Base-by-base conservation (phyloP, 2,329 filamentous ascomycete genomes). In the Paraphoma chrysanthemicola region DNA sequence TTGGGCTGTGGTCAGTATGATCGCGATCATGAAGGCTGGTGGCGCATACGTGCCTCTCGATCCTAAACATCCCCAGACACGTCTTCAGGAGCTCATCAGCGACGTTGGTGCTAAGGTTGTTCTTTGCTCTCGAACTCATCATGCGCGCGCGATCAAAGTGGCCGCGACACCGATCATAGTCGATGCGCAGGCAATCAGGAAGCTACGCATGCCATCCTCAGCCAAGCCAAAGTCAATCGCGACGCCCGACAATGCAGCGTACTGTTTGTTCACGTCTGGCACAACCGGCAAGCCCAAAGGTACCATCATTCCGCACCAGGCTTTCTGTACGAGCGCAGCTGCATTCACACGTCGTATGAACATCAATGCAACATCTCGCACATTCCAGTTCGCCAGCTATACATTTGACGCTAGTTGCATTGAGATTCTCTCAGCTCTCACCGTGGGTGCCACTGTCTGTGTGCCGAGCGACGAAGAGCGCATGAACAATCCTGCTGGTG, bases 281-380 rank as follows among this genome's bases (percentile, higher is more conserved):
- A 74, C 69, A 18, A 76, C 71, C 11, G 70, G 70, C 45, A 81
- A 80, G 48, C 84, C 85, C 0, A 86, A 86, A 54, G 87, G 86
- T 2, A 85, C 88, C 9, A 85, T 88, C 33, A 85, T 89, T 54
- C 85, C 85, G 6, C 88, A 91, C 64, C 77, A 79, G 0, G 82
- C 86, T 0, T 77, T 90, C 0, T 84, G 84, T 9, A 85, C 86
- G 2, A 71, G 72, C 48, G 67, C 71, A 41, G 57, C 60, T 48
- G 63, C 66, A 1, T 72, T 74, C 43, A 71, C 68, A 16, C 67
- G 48, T 43, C 58, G 60, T 17, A 64, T 70, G 61, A 77, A 81
- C 6, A 85, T 86, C 54, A 79, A 79, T 57, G 76, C 68, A 4
- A 76, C 73, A 0, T 87, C 86, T n/a, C 81, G 89, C 3, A 84